A percentile compares a stretch with the other conserved stretches of the same genome.
phyloP scores from a whole-genome alignment of 2,329 filamentous ascomycete genomes.

The Botrytis porri region DNA sequence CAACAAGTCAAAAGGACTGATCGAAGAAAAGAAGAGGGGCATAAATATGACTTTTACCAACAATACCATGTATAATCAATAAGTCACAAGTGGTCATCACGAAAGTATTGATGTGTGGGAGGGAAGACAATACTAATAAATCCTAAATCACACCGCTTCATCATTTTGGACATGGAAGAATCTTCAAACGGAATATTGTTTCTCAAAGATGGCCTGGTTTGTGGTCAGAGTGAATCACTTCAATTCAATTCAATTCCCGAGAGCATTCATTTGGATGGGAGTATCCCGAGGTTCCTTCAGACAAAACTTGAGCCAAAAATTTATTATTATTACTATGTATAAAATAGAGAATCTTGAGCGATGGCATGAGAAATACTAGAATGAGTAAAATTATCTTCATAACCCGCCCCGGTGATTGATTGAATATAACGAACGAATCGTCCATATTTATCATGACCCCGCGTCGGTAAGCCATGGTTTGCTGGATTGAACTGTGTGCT shows the following conservation, averaged over 20 bases:
- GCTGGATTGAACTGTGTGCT: not conserved
- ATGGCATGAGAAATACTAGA: not conserved
- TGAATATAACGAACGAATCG: not conserved
- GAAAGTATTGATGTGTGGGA: constrained; percentile 14
- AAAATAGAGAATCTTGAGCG: not conserved
- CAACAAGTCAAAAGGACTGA: not conserved
- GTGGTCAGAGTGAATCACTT: constrained; percentile 4
- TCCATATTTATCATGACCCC: not conserved
- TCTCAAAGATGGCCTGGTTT: not conserved
- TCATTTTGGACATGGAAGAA: not conserved
- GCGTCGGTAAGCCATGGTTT: not conserved
- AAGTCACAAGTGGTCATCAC: constrained; percentile 10
- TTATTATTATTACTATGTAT: not conserved
- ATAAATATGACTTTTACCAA: not conserved
- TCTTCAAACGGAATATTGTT: not conserved
- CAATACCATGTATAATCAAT: not conserved
- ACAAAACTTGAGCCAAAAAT: not conserved
- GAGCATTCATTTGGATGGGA: not conserved
- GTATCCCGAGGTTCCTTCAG: not conserved
- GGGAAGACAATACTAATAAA: not conserved
- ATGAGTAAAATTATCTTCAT: not conserved
- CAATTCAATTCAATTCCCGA: not conserved
- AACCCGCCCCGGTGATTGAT: not conserved
- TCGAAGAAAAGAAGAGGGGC: not conserved
- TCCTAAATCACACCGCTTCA: constrained; percentile 16